A percentile compares a stretch with the other conserved stretches of the same genome.
phyloP scores from a whole-genome alignment of 345 rosid species.

The Lepidium aucheri region DNA sequence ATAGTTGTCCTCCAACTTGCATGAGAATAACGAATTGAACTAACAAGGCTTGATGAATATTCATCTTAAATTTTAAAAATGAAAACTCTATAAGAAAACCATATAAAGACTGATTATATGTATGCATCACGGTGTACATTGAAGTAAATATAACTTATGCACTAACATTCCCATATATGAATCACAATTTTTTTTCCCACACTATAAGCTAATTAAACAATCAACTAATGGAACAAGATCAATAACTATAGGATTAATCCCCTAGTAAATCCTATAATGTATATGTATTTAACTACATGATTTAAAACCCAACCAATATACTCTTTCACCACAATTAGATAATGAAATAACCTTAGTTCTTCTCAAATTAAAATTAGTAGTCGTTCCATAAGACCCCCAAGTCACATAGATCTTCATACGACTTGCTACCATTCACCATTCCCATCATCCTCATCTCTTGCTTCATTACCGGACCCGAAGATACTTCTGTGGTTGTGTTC shows the following conservation, averaged over 20 bases:
- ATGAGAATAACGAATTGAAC: not conserved
- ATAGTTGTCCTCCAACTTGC: not conserved
- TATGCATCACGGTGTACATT: slow-evolving; percentile 3
- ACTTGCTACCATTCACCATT: slow-evolving; percentile 19
- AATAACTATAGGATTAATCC: slow-evolving; percentile 11
- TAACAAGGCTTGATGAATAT: not conserved
- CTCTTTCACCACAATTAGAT: slow-evolving; percentile 20
- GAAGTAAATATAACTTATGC: slow-evolving; percentile 6
- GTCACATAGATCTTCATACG: slow-evolving; percentile 28
- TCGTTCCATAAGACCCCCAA: slow-evolving; percentile 26
- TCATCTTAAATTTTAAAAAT: not conserved
- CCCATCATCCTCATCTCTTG: slow-evolving; percentile 27
- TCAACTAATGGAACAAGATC: slow-evolving; percentile 9
- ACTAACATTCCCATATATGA: slow-evolving; percentile 11
- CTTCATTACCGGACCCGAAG: slow-evolving; percentile 22
- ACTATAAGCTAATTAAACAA: slow-evolving; percentile 21
- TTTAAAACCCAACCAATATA: slow-evolving; percentile 19
- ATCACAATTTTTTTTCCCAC: slow-evolving; percentile 18
- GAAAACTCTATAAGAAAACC: not conserved
- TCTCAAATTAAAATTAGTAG: slow-evolving; percentile 8
- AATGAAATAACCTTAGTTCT: not conserved
- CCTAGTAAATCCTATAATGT: slow-evolving; percentile 13
- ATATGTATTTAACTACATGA: slow-evolving; percentile 12
- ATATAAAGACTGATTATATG: slow-evolving; percentile 7
- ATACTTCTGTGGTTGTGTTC: slow-evolving; percentile 16